These are phyloP conservation scores for Penicillium simplicissimum DNA, from an alignment of 495 filamentous ascomycete species.

Conservation along the genomic window DNA sequence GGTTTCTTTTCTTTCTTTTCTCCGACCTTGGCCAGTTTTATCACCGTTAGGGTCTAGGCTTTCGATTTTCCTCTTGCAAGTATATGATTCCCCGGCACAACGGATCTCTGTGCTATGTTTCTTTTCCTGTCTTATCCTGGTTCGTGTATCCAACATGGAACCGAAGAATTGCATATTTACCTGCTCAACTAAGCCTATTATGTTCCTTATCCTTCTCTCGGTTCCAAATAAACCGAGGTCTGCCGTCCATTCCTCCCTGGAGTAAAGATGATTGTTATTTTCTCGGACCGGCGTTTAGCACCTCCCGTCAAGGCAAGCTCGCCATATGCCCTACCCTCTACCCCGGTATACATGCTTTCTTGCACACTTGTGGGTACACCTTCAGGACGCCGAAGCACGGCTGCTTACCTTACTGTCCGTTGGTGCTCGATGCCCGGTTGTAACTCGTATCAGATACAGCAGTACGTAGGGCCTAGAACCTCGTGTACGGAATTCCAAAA, in stretches of 20 bases:
- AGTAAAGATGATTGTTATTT: no score
- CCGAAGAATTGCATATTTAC: background rate
- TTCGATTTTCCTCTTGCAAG: conserved; percentile 8
- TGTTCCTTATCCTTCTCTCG: no score
- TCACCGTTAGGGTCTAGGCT: background rate
- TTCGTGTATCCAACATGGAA: conserved; percentile 3
- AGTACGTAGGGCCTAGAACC: background rate
- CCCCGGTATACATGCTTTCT: no score
- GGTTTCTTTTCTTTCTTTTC: background rate
- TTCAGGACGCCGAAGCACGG: no score
- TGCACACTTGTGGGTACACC: no score
- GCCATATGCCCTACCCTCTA: no score
- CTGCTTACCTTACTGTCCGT: no score
- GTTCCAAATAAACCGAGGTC: background rate
- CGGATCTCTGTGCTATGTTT: conserved; percentile 28
- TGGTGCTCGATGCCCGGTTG: background rate
- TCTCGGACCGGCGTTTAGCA: no score
- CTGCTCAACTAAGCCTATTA: no score
- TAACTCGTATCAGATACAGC: background rate
- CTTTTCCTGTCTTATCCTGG: background rate
- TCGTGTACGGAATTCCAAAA: background rate
- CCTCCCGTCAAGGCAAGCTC: no score
- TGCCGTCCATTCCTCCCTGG: background rate
- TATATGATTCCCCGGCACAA: conserved; percentile 34
- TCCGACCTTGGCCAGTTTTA: background rate